phyloP scores from a whole-genome alignment of 768 basidiomycete genomes.

The Amanita brunnescens region DNA sequence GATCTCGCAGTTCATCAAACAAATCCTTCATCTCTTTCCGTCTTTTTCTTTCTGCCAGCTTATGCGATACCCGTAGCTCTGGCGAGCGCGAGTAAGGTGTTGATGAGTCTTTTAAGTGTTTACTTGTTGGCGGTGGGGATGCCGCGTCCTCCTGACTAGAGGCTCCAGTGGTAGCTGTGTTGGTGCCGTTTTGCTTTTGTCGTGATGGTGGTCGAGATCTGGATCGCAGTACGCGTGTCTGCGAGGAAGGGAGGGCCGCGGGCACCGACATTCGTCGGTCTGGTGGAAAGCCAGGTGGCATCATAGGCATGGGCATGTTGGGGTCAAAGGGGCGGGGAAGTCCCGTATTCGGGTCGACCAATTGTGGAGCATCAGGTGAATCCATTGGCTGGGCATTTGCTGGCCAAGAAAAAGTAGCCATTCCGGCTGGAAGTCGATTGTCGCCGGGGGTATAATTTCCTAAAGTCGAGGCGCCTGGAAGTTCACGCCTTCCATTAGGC shows the following conservation, averaged over 20 bases:
- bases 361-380: slow-evolving; percentile 26
- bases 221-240: slow-evolving; percentile 48
- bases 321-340: slow-evolving; percentile 42
- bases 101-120: slow-evolving; percentile 36
- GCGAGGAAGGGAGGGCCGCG: slow-evolving; percentile 10
- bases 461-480: slow-evolving; percentile 49
- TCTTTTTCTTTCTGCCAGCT: slow-evolving; percentile 93
- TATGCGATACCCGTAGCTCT: slow-evolving; percentile 91
- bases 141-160: slow-evolving; percentile 38
- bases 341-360: slow-evolving; percentile 33
- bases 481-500: slow-evolving; percentile 63
- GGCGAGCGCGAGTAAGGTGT: slow-evolving; percentile 95
- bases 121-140: slow-evolving; percentile 29
- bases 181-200: slow-evolving; percentile 36
- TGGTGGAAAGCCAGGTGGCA: slow-evolving; percentile 48
- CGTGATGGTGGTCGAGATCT: slow-evolving; percentile 69
- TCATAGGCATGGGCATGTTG: slow-evolving; percentile 36
- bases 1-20: slow-evolving; percentile 92
- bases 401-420: slow-evolving; percentile 71
- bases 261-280: slow-evolving; percentile 73
- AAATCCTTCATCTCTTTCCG: slow-evolving; percentile 99
- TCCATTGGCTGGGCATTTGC: slow-evolving; percentile 30
- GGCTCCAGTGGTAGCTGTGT: slow-evolving; percentile 28
- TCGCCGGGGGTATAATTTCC: slow-evolving; percentile 48
- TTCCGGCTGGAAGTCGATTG: slow-evolving; percentile 50